Evolutionary conservation across 2,329 filamentous ascomycete genomes (phyloP).

Genomic region (Didymosphaeria variabile): DNA sequence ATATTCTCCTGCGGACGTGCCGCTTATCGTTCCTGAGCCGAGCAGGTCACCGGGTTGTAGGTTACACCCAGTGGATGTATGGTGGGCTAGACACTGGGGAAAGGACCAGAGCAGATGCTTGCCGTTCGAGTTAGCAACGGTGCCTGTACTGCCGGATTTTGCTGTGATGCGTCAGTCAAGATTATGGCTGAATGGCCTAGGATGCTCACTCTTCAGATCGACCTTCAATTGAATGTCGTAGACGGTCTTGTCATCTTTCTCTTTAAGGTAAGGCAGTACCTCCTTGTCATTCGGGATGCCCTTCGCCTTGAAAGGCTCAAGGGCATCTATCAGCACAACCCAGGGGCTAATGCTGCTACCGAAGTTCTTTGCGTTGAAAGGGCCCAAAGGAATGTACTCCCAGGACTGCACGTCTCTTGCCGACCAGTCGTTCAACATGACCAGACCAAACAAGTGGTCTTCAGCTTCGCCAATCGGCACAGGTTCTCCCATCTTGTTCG

Average conservation of each 20-base stretch:
- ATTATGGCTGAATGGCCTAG: background rate
- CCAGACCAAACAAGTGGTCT: constrained; percentile 78
- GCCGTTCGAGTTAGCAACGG: constrained; percentile 68
- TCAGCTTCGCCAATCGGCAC: constrained; percentile 72
- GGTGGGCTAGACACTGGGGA: constrained; percentile 83
- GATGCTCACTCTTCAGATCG: constrained; percentile 62
- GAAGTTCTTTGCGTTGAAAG: constrained; percentile 87
- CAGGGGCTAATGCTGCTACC: constrained; percentile 79
- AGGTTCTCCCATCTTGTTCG: constrained; percentile 71
- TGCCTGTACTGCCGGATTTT: constrained; percentile 61
- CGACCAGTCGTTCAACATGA: constrained; percentile 88
- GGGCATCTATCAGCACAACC: constrained; percentile 79
- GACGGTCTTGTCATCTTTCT: constrained; percentile 66
- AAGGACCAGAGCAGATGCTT: constrained; percentile 82
- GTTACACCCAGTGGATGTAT: constrained; percentile 78
- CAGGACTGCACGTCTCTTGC: constrained; percentile 83
- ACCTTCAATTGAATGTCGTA: constrained; percentile 77
- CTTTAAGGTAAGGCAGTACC: constrained; percentile 70
- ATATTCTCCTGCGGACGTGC: constrained; percentile 63
- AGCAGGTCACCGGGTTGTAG: constrained; percentile 78
- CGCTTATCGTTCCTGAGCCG: constrained; percentile 81
- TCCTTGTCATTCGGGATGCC: constrained; percentile 65
- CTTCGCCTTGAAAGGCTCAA: constrained; percentile 70
- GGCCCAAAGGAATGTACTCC: constrained; percentile 85
- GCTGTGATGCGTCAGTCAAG: constrained; percentile 39